Evolutionary conservation across 768 basidiomycete species (phyloP), one percentile per base, ranked within the genome.

Genomic region (Obba rivulosa): DNA sequence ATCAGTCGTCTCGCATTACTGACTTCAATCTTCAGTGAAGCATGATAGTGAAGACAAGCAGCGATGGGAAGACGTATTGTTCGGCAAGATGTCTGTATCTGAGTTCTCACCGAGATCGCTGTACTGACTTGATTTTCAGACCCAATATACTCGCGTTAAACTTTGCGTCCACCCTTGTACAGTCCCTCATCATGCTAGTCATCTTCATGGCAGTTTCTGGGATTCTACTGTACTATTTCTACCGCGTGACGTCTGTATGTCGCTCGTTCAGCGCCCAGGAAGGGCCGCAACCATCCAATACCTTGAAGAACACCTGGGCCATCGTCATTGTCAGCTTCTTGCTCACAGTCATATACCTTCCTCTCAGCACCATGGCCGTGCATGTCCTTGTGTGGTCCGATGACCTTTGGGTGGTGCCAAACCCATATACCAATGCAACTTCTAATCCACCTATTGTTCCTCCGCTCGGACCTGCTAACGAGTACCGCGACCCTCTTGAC

Each of bases 361-460:
- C 87, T 3, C 70, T 91, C 42, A 85, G 83, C 54, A 87, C 85
- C 13, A 79, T 91, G 73, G 78, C 85, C 1, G 69, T 90, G 16
- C 85, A 85, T 55, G 85, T 85, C 24, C 67, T 90, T 14, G 77
- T 85, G 2, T 89, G 85, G 85, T 85, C 84, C 0, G 73, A 80
- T 41, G 88, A 89, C 66, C 74, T 85, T 17, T 90, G 85, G 86
- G 73, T 75, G 5, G 77, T 87, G 22, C 65, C 77, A 0, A 87
- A 87, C 60, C 84, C 85, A 3, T 87, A 87, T 56, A 64, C 65
- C 40, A 82, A 83, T 57, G 71, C 76, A 3, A 80, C 79, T 1
- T 58, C 71, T 1, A 70, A 66, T 21, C 75, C 79, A 2, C 80
- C 83, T 1, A 52, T 60, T 1, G 55, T 81, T 0, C 60, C 72